phyloP scores from a whole-genome alignment of 306 rosid genomes.

The Macrotyloma uniflorum region DNA sequence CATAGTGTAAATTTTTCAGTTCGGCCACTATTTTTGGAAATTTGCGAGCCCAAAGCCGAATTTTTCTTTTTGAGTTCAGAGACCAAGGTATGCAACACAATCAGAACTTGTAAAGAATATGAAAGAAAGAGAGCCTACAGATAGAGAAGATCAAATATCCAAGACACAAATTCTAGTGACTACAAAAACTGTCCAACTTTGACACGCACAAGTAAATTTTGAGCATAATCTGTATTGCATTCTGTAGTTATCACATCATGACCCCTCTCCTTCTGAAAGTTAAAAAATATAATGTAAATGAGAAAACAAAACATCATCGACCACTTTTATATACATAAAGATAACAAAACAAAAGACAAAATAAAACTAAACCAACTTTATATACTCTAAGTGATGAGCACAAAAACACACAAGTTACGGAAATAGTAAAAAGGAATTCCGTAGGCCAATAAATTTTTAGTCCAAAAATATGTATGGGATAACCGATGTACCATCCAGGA shows the following conservation, averaged over 20 bases:
- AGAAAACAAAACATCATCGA: neutral
- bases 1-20: neutral
- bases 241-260: conserved; percentile 48
- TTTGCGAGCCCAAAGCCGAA: conserved; percentile 1
- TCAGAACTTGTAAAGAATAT: neutral
- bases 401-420: neutral
- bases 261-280: conserved; percentile 55
- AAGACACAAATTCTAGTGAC: neutral
- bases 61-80: conserved; percentile 3
- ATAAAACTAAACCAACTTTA: neutral
- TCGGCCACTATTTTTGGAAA: neutral
- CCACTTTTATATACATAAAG: neutral
- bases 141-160: neutral
- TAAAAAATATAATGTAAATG: conserved; percentile 29
- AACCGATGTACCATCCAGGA: neutral
- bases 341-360: neutral
- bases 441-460: neutral
- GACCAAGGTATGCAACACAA: conserved; percentile 27
- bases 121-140: neutral
- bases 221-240: conserved; percentile 38
- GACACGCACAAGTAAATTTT: conserved; percentile 22
- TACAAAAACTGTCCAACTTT: conserved; percentile 27
- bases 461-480: neutral
- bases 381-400: neutral
- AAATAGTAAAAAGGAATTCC: neutral